A percentile compares a stretch with the other conserved stretches of the same genome.
These are phyloP conservation scores for Tephrocybe rancida DNA, from an alignment of 768 basidiomycete species.

Conservation along the genomic window DNA sequence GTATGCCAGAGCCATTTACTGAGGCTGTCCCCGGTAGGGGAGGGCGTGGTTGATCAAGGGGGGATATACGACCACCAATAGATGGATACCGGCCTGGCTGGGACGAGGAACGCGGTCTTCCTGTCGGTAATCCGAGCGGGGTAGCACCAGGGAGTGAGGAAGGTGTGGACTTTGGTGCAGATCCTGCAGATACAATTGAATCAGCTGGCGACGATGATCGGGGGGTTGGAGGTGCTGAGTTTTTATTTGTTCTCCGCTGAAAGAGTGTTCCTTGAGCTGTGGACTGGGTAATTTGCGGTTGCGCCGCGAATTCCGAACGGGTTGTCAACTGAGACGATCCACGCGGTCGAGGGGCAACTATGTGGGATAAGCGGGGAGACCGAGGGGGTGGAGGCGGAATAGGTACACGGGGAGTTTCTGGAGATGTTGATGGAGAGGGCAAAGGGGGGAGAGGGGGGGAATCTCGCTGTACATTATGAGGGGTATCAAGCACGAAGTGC, in stretches of 20 bases:
- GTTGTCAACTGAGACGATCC: constrained; percentile 53
- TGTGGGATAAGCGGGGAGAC: constrained; percentile 51
- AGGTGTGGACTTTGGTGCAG: constrained; percentile 34
- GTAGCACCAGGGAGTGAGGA: constrained; percentile 46
- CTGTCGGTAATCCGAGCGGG: constrained; percentile 32
- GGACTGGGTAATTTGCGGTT: constrained; percentile 52
- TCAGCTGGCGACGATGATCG: constrained; percentile 56
- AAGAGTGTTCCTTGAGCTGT: constrained; percentile 66
- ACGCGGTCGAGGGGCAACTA: constrained; percentile 52
- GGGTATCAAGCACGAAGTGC: constrained; percentile 40
- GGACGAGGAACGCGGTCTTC: constrained; percentile 70
- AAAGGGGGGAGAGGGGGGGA: constrained; percentile 72
- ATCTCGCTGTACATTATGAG: constrained; percentile 46
- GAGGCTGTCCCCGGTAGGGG: constrained; percentile 47
- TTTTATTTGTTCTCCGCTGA: constrained; percentile 64
- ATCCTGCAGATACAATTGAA: constrained; percentile 45
- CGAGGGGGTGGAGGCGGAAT: constrained; percentile 30
- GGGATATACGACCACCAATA: constrained; percentile 52
- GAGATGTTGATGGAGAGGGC: constrained; percentile 45
- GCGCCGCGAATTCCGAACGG: constrained; percentile 37
- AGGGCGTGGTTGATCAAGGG: constrained; percentile 49
- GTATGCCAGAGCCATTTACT: constrained; percentile 39
- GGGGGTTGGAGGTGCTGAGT: constrained; percentile 60
- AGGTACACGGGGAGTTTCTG: constrained; percentile 31
- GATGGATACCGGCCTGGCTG: constrained; percentile 78